Evolutionary conservation across 441 rosid genomes (phyloP).

Genomic region (Rhodomyrtus psidioides): DNA sequence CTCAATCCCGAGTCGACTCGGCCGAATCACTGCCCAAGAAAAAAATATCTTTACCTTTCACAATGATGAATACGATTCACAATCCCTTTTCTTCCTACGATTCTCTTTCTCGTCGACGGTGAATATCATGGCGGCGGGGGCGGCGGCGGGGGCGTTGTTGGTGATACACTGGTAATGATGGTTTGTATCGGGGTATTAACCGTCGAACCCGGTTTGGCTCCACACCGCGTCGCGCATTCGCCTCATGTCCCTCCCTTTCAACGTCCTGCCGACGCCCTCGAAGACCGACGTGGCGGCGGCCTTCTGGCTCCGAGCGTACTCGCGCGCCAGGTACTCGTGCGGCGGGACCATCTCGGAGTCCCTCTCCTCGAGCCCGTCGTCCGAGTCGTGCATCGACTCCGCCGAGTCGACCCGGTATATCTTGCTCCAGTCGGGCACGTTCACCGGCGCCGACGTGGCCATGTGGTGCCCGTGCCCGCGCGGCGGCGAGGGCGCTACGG

Average conservation of each 20-base stretch:
- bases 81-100: background rate
- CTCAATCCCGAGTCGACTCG: background rate
- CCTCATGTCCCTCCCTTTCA: background rate
- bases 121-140: too few relatives aligned
- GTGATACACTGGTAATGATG: background rate
- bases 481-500: background rate
- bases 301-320: background rate
- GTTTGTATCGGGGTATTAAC: background rate
- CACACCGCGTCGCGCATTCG: background rate
- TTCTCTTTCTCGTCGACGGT: background rate
- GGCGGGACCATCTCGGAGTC: constrained; percentile 6
- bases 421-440: constrained; percentile 9
- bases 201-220: constrained; percentile 1
- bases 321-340: constrained; percentile 1
- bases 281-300: background rate
- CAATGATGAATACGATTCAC: background rate
- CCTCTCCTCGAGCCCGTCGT: background rate
- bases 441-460: constrained; percentile 6
- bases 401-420: background rate
- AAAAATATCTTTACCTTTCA: background rate
- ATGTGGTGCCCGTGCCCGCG: constrained; percentile 6
- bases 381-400: background rate
- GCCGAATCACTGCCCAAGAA: background rate
- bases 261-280: constrained; percentile 2
- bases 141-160: fast-evolving